Evolutionary conservation across 2,329 filamentous ascomycete genomes (phyloP).

Genomic region (Ophiostoma sp.): DNA sequence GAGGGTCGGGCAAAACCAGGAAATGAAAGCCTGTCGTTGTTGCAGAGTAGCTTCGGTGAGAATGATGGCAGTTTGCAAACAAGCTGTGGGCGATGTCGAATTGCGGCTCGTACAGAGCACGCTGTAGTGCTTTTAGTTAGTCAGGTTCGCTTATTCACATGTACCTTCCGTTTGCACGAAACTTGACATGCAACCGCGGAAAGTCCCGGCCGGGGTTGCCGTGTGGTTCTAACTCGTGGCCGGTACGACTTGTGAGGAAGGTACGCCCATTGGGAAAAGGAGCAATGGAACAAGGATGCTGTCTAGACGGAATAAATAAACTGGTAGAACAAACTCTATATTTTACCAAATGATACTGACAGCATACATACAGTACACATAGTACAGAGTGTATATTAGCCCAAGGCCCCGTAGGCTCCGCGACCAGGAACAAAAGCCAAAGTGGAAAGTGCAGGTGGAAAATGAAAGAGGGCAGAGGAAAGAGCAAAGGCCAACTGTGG

Average conservation of each 20-base stretch:
- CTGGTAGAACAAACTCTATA: not conserved
- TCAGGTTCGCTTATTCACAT: not conserved
- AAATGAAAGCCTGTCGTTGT: constrained; percentile 1
- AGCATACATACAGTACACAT: not conserved
- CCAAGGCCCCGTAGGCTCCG: not conserved
- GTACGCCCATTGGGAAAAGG: not conserved
- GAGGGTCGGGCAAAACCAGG: constrained; percentile 14
- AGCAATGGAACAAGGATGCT: not conserved
- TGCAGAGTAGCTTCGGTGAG: not conserved
- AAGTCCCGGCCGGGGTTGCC: constrained; percentile 11
- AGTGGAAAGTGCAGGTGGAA: not conserved
- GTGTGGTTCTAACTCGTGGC: not conserved
- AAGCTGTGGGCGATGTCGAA: not conserved
- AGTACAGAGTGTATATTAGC: not conserved
- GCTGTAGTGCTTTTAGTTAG: not conserved
- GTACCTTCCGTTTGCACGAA: constrained; percentile 2
- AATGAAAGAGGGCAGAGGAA: not conserved
- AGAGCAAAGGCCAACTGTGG: not conserved
- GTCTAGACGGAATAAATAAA: not conserved
- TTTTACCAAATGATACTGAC: not conserved
- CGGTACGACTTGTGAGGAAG: not conserved
- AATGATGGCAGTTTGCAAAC: not conserved
- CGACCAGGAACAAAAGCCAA: not conserved
- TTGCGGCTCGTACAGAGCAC: not conserved
- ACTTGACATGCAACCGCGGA: not conserved